Evolutionary conservation across 306 rosid species (phyloP).

Genomic region (Casuarina equisetifolia): DNA sequence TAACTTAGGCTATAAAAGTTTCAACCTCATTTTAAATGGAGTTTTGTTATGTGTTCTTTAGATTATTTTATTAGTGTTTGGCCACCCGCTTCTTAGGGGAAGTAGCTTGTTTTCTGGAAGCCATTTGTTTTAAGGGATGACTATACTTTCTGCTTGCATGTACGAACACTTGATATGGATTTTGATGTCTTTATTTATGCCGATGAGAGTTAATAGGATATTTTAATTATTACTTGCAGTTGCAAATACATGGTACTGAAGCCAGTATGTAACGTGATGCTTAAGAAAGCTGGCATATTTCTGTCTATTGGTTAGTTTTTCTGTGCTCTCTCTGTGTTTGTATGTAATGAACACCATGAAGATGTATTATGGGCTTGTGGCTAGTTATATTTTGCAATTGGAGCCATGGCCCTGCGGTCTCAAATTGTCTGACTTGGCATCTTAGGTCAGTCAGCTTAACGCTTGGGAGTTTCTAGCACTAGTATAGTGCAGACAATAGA

Average conservation of each 20-base stretch:
- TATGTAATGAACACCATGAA: constrained; percentile 28
- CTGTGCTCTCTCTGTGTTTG: constrained; percentile 24
- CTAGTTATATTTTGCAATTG: constrained; percentile 40
- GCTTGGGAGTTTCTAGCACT: constrained; percentile 54
- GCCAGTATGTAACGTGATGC: constrained; percentile 30
- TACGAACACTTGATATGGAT: not conserved
- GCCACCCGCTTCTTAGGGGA: not conserved
- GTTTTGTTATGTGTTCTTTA: not conserved
- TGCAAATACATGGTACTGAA: constrained; percentile 17
- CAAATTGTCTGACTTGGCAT: constrained; percentile 55
- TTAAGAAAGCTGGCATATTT: constrained; percentile 34
- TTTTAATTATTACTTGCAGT: constrained; percentile 42
- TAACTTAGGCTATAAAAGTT: not conserved
- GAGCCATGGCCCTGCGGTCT: constrained; percentile 32
- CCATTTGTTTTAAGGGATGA: not conserved
- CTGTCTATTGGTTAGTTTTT: constrained; percentile 33
- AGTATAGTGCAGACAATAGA: constrained; percentile 44
- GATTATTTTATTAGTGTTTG: not conserved
- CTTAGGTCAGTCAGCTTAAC: constrained; percentile 55
- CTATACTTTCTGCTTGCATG: not conserved
- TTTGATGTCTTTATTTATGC: not conserved
- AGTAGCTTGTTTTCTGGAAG: not conserved
- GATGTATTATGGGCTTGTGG: constrained; percentile 34
- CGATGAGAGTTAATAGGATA: constrained; percentile 19
- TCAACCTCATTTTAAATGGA: not conserved